phyloP scores from a whole-genome alignment of 495 filamentous ascomycete genomes.

The Penicillium canariense region DNA sequence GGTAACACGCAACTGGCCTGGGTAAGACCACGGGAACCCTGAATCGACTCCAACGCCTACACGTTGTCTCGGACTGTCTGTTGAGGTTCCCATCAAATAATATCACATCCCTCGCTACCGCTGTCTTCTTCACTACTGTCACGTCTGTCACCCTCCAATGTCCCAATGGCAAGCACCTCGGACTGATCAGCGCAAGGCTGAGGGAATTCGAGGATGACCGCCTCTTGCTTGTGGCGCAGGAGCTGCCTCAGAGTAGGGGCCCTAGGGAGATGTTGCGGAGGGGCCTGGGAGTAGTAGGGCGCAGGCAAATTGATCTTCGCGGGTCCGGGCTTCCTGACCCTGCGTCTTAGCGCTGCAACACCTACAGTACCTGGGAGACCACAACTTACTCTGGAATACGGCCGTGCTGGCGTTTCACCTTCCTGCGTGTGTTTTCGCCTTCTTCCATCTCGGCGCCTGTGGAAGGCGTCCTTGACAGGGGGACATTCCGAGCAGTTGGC shows the following conservation, averaged over 20 bases:
- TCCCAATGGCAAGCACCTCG: neutral
- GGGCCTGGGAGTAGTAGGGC: no score
- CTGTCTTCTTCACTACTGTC: neutral
- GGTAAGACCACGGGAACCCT: neutral
- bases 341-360: no score
- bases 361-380: no score
- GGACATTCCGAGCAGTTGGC: neutral
- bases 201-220: neutral
- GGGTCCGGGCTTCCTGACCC: no score
- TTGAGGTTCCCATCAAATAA: neutral
- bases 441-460: neutral
- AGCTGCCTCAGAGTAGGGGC: no score
- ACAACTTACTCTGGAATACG: neutral
- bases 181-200: neutral
- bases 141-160: neutral
- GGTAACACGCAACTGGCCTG: no score
- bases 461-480: neutral
- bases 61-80: neutral
- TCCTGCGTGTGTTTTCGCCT: neutral
- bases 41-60: neutral
- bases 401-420: neutral
- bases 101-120: neutral
- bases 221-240: neutral
- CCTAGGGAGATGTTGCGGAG: no score
- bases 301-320: no score